Evolutionary conservation across 1,139 yeast genomes (phyloP).

Genomic region (Candida glucosophila): DNA sequence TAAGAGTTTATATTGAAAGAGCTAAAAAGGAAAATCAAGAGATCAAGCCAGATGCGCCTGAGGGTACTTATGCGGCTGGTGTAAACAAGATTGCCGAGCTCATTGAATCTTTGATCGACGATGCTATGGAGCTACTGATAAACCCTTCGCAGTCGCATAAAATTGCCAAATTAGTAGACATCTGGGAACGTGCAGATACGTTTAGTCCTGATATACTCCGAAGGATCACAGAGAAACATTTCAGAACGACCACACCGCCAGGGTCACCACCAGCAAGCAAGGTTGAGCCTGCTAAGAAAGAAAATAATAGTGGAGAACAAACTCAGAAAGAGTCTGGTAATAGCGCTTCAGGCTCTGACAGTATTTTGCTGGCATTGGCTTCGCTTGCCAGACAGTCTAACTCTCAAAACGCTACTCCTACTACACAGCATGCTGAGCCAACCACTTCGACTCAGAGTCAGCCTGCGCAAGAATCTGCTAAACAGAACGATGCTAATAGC

Average conservation of each 20-base stretch:
- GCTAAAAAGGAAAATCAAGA: slow-evolving; percentile 47
- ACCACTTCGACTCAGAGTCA: slow-evolving; percentile 11
- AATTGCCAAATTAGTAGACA: slow-evolving; percentile 75
- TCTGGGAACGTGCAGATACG: slow-evolving; percentile 85
- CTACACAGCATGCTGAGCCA: slow-evolving; percentile 14
- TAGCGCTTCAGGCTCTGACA: slow-evolving; percentile 15
- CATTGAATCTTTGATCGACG: slow-evolving; percentile 51
- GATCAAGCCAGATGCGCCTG: slow-evolving; percentile 40
- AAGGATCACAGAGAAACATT: slow-evolving; percentile 52
- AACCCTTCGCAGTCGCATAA: slow-evolving; percentile 55
- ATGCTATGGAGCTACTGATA: slow-evolving; percentile 47
- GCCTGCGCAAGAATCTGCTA: slow-evolving; percentile 9
- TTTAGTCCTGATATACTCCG: slow-evolving; percentile 52
- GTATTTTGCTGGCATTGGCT: slow-evolving; percentile 59
- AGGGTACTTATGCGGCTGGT: slow-evolving; percentile 73
- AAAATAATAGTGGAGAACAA: background rate
- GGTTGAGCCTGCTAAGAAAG: slow-evolving; percentile 14
- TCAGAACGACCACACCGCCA: slow-evolving; percentile 48
- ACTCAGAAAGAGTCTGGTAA: slow-evolving; percentile 4
- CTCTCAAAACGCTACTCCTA: slow-evolving; percentile 17
- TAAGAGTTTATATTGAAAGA: slow-evolving; percentile 76
- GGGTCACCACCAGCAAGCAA: slow-evolving; percentile 40
- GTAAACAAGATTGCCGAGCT: slow-evolving; percentile 51
- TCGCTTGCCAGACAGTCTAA: slow-evolving; percentile 37
- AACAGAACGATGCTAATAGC: slow-evolving; percentile 22